Evolutionary conservation across 2,329 filamentous ascomycete genomes (phyloP), one percentile per base, ranked within the genome.

Genomic region (Apiospora rasikravindrae): DNA sequence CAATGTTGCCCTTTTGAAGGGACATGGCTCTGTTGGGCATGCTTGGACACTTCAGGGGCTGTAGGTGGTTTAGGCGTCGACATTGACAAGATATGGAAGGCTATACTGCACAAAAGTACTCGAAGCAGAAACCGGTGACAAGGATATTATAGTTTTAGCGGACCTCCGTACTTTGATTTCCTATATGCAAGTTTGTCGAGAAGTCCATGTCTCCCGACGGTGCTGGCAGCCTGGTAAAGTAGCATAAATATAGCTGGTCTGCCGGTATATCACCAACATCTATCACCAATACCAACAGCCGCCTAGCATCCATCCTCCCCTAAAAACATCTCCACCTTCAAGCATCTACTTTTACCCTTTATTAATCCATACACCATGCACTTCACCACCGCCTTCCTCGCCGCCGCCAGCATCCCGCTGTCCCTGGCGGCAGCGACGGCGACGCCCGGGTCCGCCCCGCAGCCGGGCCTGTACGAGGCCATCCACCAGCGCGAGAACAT

Each of bases 401-500:
- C 57, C 4, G 33, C 33, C 22, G 19, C 19, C 57, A n/a, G n/a
- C 57, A 1, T 24, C 33, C 57, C 57, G 19, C 33, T 64, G 33
- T 40, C 57, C 10, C 57, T 64, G 57, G 57, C 57, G 4, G 33
- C 2, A 3, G 3, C 33, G 11, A 13, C 33, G 3, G 3, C 33
- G 11, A 5, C 33, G 1, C 10, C 57, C 53, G 29, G 29, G 16
- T 40, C 3, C n/a, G 22, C 13, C 10, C 14, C 45, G 22, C 2
- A 42, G 68, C 68, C 47, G 4, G 33, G 8, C 10, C 29, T 51
- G 22, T 69, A 69, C 37, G 68, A 69, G 33, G 68, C 47, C 33
- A 69, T 69, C 29, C 68, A 40, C 33, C 68, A 69, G 47, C 33
- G 44, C 33, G 44, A 69, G 68, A 37, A 42, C 68, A 33, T 69